These are phyloP conservation scores for Oryza nivara DNA, from an alignment of 176 grass and related monocot species.

Conservation along the genomic window DNA sequence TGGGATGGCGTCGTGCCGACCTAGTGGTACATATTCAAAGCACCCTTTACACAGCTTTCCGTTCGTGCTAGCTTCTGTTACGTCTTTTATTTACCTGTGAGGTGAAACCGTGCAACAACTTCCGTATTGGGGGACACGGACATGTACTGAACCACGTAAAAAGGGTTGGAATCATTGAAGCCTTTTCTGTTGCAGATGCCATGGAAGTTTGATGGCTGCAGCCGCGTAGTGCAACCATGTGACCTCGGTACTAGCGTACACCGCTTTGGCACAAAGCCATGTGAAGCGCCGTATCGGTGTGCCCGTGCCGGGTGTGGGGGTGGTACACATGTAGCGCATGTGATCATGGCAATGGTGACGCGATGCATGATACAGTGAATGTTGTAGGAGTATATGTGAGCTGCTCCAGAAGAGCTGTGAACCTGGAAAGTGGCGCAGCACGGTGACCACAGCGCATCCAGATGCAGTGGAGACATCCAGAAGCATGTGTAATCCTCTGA, in stretches of 20 bases:
- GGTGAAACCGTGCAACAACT: not conserved
- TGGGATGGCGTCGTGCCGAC: too few species aligned
- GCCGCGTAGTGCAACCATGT: slow-evolving; percentile 13
- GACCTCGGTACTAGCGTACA: not conserved
- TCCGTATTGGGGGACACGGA: not conserved
- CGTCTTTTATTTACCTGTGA: not conserved
- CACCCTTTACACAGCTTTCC: not conserved
- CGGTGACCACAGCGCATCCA: not conserved
- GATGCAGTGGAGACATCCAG: not conserved
- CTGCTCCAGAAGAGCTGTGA: not conserved
- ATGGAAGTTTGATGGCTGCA: not conserved
- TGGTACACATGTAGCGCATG: not conserved
- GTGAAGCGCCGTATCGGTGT: not conserved
- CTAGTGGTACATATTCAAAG: not conserved
- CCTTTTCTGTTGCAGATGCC: slow-evolving; percentile 5
- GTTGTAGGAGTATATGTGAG: not conserved
- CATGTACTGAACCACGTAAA: not conserved
- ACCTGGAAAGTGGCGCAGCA: not conserved
- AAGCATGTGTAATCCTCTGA: not conserved
- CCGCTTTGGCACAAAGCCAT: not conserved
- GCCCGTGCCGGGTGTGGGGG: not conserved
- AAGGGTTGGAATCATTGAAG: not conserved
- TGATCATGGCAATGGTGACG: not conserved
- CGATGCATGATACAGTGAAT: not conserved
- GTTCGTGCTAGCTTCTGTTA: not conserved